Conservation (phyloP, 129 eudicot genomes). For the Apium graveolens region DNA sequence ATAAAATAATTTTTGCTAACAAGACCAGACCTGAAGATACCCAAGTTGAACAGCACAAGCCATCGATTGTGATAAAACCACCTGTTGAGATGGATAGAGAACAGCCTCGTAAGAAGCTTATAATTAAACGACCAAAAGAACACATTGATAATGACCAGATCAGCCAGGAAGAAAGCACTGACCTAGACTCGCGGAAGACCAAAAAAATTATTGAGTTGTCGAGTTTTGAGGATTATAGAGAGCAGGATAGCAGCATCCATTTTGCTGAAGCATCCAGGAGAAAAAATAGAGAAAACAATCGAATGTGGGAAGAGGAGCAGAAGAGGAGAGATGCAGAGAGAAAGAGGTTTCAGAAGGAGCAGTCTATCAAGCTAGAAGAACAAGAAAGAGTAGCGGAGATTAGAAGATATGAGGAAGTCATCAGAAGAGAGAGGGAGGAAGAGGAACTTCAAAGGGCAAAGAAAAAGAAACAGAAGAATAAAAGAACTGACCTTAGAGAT, state of each 20-base stretch:
- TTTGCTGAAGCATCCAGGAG: constrained; percentile 34
- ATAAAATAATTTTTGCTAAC: constrained; percentile 62
- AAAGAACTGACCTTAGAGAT: constrained; percentile 33
- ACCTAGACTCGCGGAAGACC: constrained; percentile 51
- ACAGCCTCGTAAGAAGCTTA: constrained; percentile 53
- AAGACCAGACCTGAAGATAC: constrained; percentile 53
- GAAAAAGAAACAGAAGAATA: constrained; percentile 71
- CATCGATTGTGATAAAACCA: constrained; percentile 62
- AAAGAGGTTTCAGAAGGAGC: constrained; percentile 33
- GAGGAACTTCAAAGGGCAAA: constrained; percentile 50
- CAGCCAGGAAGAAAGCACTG: constrained; percentile 66
- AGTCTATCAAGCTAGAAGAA: constrained; percentile 47
- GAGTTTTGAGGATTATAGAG: constrained; percentile 36
- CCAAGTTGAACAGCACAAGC: constrained; percentile 49
- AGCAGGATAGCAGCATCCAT: constrained; percentile 19
- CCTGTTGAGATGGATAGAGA: constrained; percentile 46
- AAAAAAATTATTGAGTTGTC: constrained; percentile 68
- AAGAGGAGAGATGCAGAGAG: constrained; percentile 42
- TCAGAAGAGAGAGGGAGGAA: constrained; percentile 76
- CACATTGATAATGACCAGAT: constrained; percentile 51
- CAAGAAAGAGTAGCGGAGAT: constrained; percentile 54
- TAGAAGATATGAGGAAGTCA: constrained; percentile 56
- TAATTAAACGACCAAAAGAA: constrained; percentile 73
- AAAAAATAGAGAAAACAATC: constrained; percentile 24
- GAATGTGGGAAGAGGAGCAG: constrained; percentile 52